Base-by-base conservation (phyloP, 257 asterid genomes). In the Lavandula angustifolia region DNA sequence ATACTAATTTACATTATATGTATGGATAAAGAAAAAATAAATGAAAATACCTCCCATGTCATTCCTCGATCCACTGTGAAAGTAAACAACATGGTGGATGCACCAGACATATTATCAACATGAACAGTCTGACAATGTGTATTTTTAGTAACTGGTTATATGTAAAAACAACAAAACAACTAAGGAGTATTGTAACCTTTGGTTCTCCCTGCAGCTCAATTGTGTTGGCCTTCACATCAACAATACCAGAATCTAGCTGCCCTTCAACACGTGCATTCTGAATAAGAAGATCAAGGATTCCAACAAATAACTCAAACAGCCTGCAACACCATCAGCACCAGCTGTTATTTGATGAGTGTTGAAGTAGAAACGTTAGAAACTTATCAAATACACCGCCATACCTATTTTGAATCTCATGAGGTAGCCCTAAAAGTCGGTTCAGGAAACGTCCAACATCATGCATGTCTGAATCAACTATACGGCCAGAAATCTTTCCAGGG, bases 391-490 rank as follows among this genome's bases (percentile, higher is more conserved):
- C 60, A 80, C 56, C 40, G 13, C 58, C 69, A 73, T 17, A 94
- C 96, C 99, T 84, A 81, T 94, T 94, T 64, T 94, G 97, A 65
- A 94, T 87, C 59, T 81, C 91, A 56, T 95, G 97, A 64, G 95
- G 94, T 64, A 94, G 88, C 62, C 99, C 99, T 62, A 89, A 80
- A 73, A 94, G 95, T 64, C 96, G 80, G 80, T 94, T 94, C 63
- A 94, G 97, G 68, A 90, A 94, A 66, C 99, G 95, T 58, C 95
- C 97, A 65, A 92, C 97, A 78, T 94, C 97, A 51, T 85, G 90
- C 99, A 84, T 90, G 77, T 94, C 96, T 52, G 97, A 87, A 73
- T 94, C 99, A 70, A 79, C 84, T 75, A 94, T 82, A 34, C 91
- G 96, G 10, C 99, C 97, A 69, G 86, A 75, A 59, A 89, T 57